Evolutionary conservation across 2,329 filamentous ascomycete genomes (phyloP), one percentile per base, ranked within the genome.

Genomic region (Sclerotinia sclerotiorum): DNA sequence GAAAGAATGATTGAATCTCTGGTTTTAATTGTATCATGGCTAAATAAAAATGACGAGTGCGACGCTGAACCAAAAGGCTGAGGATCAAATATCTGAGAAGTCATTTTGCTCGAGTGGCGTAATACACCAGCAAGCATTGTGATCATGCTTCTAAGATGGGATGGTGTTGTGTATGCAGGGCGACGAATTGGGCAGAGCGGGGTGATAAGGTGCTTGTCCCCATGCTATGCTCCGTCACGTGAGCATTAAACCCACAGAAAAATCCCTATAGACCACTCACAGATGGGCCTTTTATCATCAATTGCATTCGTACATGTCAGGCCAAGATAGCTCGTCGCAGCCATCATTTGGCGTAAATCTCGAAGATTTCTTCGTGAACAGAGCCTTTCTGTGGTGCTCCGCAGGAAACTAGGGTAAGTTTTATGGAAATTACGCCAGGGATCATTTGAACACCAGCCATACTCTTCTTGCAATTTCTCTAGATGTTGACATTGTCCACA

Each of bases 1-100:
- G 67, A 48, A 74, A 75, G 3, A 72, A 65, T 2, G 70, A 70
- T 49, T 70, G 62, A 44, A 76, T 71, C 5, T 62, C 62, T 13
- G 73, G 60, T 48, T 67, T 68, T n/a, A 76, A 55, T 27, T 74
- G 58, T 24, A 57, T 68, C 71, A 73, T 72, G 5, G 44, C 56
- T 65, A 58, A 65, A 35, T 64, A 42, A 32, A 39, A 35, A 29
- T 35, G 27, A 5, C 27, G 11, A 52, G 48, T 58, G 61, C 21
- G 48, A 39, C 24, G 52, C 27, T 32, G 54, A 65, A 52, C 52
- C 42, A 52, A 44, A 62, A 39, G 6, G 13, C 24, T 24, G 46
- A 17, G 52, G 32, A 21, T 8, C 27, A 11, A n/a, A 29, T 19
- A 51, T 55, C 13, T 29, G 56, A 17, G 29, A 21, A 62, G 39